Conservation (phyloP, 495 filamentous ascomycete species). For the Massariosphaeria phaeospora region DNA sequence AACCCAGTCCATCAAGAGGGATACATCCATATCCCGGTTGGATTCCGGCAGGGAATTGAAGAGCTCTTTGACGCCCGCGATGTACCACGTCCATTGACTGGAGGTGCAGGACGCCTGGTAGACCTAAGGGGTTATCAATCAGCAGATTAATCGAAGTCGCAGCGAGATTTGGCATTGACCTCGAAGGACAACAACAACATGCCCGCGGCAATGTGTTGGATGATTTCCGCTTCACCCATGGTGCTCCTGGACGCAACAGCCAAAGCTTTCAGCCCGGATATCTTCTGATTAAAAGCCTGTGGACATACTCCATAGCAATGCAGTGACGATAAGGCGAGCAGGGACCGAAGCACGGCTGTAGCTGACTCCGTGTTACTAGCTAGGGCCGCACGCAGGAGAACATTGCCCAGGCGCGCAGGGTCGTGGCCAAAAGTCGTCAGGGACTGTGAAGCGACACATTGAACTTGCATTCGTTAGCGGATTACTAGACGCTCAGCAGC, state of each 20-base stretch:
- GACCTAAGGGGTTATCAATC: constrained; percentile 23
- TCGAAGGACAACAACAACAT: constrained; percentile 42
- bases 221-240: constrained; percentile 28
- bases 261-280: background rate
- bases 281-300: background rate
- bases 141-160: background rate
- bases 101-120: constrained; percentile 28
- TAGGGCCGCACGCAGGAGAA: background rate
- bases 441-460: constrained; percentile 29
- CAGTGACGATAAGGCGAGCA: background rate
- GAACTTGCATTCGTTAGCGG: constrained; percentile 13
- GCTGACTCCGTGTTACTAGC: background rate
- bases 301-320: background rate
- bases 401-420: background rate
- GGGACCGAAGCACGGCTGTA: background rate
- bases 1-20: constrained; percentile 28
- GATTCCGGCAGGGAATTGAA: constrained; percentile 19
- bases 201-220: constrained; percentile 40
- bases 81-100: constrained; percentile 35
- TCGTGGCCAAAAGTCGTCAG: constrained; percentile 32
- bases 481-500: too few relatives aligned
- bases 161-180: constrained; percentile 27
- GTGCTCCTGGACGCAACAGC: constrained; percentile 5
- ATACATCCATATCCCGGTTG: constrained; percentile 4
- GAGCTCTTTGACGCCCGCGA: constrained; percentile 27